phyloP scores from a whole-genome alignment of 345 rosid genomes.

The Eucalyptus brandiana region DNA sequence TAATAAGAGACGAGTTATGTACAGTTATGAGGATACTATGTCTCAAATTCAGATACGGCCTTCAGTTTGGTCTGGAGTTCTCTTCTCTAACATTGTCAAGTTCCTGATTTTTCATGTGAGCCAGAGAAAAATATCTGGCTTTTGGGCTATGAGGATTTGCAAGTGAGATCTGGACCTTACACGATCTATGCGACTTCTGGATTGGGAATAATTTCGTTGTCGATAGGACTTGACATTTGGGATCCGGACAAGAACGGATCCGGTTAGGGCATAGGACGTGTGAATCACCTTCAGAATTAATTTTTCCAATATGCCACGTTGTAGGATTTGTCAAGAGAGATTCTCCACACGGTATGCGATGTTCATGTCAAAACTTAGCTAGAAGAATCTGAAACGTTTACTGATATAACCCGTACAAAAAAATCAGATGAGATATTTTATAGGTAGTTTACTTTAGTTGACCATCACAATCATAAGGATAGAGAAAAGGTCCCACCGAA shows the following conservation, averaged over 20 bases:
- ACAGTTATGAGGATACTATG: not conserved
- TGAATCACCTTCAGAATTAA: not conserved
- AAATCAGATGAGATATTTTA: not conserved
- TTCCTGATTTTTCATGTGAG: not conserved
- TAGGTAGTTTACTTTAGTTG: not conserved
- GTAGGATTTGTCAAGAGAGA: not conserved
- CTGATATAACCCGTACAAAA: not conserved
- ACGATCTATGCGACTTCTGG: not conserved
- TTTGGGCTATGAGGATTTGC: not conserved
- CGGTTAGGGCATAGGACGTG: not conserved
- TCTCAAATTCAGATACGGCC: not conserved
- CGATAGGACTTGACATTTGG: not conserved
- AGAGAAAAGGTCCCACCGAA: not conserved
- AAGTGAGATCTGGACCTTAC: not conserved
- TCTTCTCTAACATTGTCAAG: not conserved
- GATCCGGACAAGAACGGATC: not conserved
- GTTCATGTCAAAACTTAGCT: not conserved
- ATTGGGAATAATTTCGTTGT: not conserved
- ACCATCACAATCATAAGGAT: not conserved
- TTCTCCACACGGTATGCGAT: not conserved
- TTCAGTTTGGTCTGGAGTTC: not conserved
- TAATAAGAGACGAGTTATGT: not conserved
- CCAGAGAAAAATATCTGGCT: not conserved
- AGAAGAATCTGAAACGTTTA: not conserved
- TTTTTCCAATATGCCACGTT: not conserved